Evolutionary conservation across 75 land plant genomes (phyloP), one percentile per base, ranked within the genome.

Genomic region (Cunninghamia lanceolata): DNA sequence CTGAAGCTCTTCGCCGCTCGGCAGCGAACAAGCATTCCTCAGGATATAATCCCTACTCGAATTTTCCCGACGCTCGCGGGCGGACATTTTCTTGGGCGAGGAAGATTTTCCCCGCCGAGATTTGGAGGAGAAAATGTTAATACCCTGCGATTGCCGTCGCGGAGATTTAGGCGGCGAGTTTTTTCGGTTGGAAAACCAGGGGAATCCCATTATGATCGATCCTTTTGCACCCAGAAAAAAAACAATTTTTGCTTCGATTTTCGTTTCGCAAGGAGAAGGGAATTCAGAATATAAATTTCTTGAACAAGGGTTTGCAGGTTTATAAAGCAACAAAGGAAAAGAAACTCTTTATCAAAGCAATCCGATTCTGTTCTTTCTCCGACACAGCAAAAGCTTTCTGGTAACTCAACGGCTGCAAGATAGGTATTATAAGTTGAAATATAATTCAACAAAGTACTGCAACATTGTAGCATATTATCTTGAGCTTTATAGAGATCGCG

Each of bases 1-100:
- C 84, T 87, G 76, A 7, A 94, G 89, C 45, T 91, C 95, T 15
- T 56, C 90, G 53, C 40, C 42, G 28, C 85, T 84, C 30, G 71
- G n/a, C 76, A 54, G 19, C 3, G 71, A 15, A 19, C 10, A 47
- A 7, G 50, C 0, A 50, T 13, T 50, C 16, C 16, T 50, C 53
- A 50, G 16, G 1, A 50, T 50, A 13, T 15, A 50, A 50, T 50
- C 53, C 16, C 53, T 50, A 2, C 53, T 50, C 17, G 21, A 35
- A 19, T 1, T 38, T 35, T 16, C 4, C 25, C 8, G 38, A 5
- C 38, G 3, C 38, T 38, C 7, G 21, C 78, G 16, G 40, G 17
- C 21, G 1, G 78, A 75, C 7, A 79, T 39, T 5, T 79, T 79
- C 46, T 42, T 42, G 3, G 13, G 8, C 11, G 82, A 42, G 13